Base-by-base conservation (phyloP, 1,284 basidiomycete species). In the Phylloporus gajari region DNA sequence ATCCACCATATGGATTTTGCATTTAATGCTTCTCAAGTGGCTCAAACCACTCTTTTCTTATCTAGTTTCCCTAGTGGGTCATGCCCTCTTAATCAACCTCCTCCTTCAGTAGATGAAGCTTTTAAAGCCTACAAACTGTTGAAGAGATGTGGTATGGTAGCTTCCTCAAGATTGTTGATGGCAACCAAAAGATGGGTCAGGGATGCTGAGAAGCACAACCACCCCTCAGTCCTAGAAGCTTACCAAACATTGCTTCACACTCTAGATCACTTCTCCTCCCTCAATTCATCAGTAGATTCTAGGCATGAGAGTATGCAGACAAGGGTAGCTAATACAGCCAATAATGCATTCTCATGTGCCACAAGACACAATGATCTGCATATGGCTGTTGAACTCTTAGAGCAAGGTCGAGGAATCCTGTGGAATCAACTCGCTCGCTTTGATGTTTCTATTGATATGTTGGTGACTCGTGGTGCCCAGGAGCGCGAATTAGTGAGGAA, bases 311-410 rank as follows among this genome's bases (percentile, higher is more conserved):
- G 9, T 40, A n/a, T 62, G 60, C 60, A 62, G 42, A 13, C 60
- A 62, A 62, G 25, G 5, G 60, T 70, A 7, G 67, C 40, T 38
- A 12, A 53, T 38, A 23, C 61, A 23, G 69, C 30, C 25, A 62
- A 62, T 13, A 25, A 68, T 53, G 69, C 69, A 69, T 69, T 70
- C 48, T 70, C 69, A 6, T 69, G 59, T 62, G 59, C 69, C 35
- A 1, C 30, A 21, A 69, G 35, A 7, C 8, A n/a, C 40, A 56
- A 35, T 15, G 13, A 62, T 12, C 17, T 62, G 3, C 35, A 62
- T n/a, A n/a, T 62, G 38, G 60, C 40, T 17, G 23, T 42, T 11
- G 63, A 60, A 9, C 8, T 70, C 17, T 56, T 69, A 1, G 65
- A 65, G 15, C 65, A 56, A 56, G 32, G 65, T 3, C 48, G 35